A percentile compares a stretch with the other conserved stretches of the same genome.
phyloP scores from a whole-genome alignment of 805 yeast species.

The Torulaspora quercuum region DNA sequence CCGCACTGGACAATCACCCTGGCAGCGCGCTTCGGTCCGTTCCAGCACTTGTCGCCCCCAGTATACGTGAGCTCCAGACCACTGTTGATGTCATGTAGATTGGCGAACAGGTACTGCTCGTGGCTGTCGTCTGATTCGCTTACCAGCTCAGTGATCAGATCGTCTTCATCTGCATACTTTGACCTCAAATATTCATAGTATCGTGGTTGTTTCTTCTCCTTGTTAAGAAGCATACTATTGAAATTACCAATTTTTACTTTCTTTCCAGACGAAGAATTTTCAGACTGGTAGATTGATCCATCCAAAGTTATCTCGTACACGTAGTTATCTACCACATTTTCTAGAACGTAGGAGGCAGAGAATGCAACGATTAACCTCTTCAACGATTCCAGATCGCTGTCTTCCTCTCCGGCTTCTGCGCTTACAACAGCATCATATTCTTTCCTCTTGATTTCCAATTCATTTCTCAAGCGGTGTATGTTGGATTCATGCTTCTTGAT shows the following conservation, averaged over 20 bases:
- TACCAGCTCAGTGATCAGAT: slow-evolving; percentile 26
- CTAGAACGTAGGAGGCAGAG: slow-evolving; percentile 1
- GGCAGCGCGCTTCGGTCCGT: slow-evolving; percentile 83
- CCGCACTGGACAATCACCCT: slow-evolving; percentile 67
- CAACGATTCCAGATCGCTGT: slow-evolving; percentile 3
- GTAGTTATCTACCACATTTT: slow-evolving; percentile 23
- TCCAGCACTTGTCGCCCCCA: slow-evolving; percentile 85
- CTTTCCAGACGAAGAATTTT: slow-evolving; percentile 23
- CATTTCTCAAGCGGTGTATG: slow-evolving; percentile 1
- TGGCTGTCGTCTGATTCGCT: slow-evolving; percentile 23
- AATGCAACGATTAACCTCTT: slow-evolving; percentile 9
- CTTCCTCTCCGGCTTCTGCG: slow-evolving; percentile 2
- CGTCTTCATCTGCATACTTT: slow-evolving; percentile 24
- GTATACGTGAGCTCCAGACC: slow-evolving; percentile 43
- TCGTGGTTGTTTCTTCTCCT: slow-evolving; percentile 15
- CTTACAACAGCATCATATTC: slow-evolving; percentile 4
- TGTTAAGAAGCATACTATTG: slow-evolving; percentile 14
- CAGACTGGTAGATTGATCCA: slow-evolving; percentile 27
- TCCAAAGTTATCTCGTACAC: slow-evolving; percentile 26
- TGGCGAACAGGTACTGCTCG: slow-evolving; percentile 26
- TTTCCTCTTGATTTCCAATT: slow-evolving; percentile 8
- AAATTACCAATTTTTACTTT: slow-evolving; percentile 30
- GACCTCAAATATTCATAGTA: slow-evolving; percentile 26
- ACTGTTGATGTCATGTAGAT: slow-evolving; percentile 33
- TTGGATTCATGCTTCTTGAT: slow-evolving; percentile 7